Conservation (phyloP, 2,329 filamentous ascomycete species). For the Ophiostoma pallidulum region DNA sequence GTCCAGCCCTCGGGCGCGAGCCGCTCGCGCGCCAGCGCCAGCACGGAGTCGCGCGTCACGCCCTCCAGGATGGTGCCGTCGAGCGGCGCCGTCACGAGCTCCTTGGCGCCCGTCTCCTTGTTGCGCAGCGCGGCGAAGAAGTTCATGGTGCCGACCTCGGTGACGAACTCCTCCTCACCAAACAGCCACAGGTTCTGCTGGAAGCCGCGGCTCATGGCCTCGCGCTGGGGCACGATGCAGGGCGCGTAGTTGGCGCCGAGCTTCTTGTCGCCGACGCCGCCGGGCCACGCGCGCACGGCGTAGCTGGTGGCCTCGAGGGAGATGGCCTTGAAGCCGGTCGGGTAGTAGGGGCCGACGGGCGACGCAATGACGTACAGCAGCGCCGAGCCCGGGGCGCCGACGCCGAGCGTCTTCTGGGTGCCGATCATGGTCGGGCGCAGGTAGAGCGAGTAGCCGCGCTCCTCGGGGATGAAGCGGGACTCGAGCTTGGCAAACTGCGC, state of each 20-base stretch:
- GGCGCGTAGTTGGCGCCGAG: conserved; percentile 98
- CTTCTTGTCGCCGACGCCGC: conserved; percentile 96
- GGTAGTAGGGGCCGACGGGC: conserved; percentile 95
- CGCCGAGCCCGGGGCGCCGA: conserved; percentile 83
- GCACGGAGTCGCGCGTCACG: conserved; percentile 84
- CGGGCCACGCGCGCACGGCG: conserved; percentile 93
- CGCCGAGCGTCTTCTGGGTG: conserved; percentile 87
- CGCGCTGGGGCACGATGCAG: conserved; percentile 90
- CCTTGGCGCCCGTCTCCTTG: conserved; percentile 80
- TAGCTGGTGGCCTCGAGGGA: conserved; percentile 94
- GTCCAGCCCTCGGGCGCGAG: conserved; percentile 81
- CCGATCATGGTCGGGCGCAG: conserved; percentile 95
- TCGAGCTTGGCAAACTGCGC: conserved; percentile 71
- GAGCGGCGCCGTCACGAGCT: conserved; percentile 87
- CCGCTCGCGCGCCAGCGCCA: conserved; percentile 76
- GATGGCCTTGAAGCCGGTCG: conserved; percentile 95
- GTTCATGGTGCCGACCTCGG: conserved; percentile 98
- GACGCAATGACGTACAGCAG: conserved; percentile 92
- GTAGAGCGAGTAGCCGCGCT: conserved; percentile 87
- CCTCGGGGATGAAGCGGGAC: conserved; percentile 77
- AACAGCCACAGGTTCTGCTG: conserved; percentile 99
- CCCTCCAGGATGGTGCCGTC: conserved; percentile 96
- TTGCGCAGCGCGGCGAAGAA: conserved; percentile 81
- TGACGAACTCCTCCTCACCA: conserved; percentile 88
- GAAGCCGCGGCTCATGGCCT: conserved; percentile 84